A percentile compares a stretch with the other conserved stretches of the same genome.
phyloP scores from a whole-genome alignment of 306 rosid genomes.

The Fagus crenata region DNA sequence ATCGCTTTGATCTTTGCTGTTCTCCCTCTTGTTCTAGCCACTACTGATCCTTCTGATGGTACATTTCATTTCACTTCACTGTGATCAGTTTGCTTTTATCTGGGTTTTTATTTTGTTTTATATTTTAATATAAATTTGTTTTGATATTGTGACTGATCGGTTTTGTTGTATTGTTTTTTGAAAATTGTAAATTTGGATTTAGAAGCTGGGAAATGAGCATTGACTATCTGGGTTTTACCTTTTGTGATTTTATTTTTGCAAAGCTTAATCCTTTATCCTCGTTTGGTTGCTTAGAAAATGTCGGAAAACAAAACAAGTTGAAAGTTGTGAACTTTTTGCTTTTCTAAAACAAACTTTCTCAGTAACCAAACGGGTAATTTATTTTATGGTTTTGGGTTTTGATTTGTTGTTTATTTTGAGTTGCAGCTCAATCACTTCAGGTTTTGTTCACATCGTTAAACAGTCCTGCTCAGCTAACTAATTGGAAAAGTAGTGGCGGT shows the following conservation, averaged over 20 bases:
- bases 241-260: slow-evolving; percentile 2
- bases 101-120: neutral
- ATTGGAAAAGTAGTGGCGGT: slow-evolving; percentile 76
- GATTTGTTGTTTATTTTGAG: slow-evolving; percentile 20
- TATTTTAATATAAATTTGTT: neutral
- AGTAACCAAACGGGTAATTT: neutral
- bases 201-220: slow-evolving; percentile 31
- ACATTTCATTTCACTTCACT: neutral
- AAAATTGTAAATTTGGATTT: slow-evolving; percentile 37
- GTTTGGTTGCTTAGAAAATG: slow-evolving; percentile 31
- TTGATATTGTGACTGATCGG: slow-evolving; percentile 15
- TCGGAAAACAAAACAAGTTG: slow-evolving; percentile 18
- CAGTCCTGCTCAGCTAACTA: slow-evolving; percentile 69
- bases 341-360: neutral
- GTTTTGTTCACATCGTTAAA: slow-evolving; percentile 79
- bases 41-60: slow-evolving; percentile 86
- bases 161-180: slow-evolving; percentile 6
- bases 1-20: slow-evolving; percentile 40
- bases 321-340: neutral
- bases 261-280: slow-evolving; percentile 16
- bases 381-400: slow-evolving; percentile 10
- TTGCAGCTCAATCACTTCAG: slow-evolving; percentile 80
- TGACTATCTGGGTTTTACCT: slow-evolving; percentile 29
- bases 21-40: slow-evolving; percentile 42
- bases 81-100: slow-evolving; percentile 26